These are phyloP conservation scores for Alternaria viburni DNA, from an alignment of 2,329 filamentous ascomycete species.

Conservation along the genomic window DNA sequence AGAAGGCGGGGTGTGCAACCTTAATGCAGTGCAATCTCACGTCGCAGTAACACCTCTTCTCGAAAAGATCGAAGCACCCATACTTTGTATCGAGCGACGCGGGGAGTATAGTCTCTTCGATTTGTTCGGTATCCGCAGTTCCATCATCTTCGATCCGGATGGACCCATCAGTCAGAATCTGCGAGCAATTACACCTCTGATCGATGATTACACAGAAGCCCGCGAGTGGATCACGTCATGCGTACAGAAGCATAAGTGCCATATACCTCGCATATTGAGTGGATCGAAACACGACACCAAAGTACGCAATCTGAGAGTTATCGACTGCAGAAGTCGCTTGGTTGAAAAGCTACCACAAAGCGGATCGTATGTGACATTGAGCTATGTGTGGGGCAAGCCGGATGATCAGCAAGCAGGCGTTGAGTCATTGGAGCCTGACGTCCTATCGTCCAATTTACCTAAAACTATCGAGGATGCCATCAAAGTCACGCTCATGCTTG, in stretches of 20 bases:
- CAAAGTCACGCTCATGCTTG: background rate
- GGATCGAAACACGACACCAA: background rate
- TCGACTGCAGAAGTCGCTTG: background rate
- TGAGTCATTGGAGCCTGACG: background rate
- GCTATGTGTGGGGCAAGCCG: background rate
- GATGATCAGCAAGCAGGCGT: background rate
- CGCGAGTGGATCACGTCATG: background rate
- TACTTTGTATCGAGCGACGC: background rate
- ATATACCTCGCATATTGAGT: background rate
- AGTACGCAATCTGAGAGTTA: background rate
- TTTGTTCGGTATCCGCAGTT: background rate
- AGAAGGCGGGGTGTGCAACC: background rate
- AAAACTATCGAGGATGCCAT: background rate
- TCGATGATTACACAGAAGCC: background rate
- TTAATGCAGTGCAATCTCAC: background rate
- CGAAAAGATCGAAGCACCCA: background rate
- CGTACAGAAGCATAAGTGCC: background rate
- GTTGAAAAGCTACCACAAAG: background rate
- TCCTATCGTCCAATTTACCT: background rate
- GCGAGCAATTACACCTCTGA: background rate
- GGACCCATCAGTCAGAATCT: background rate
- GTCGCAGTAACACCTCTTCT: background rate
- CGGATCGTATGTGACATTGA: background rate
- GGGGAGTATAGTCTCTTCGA: background rate
- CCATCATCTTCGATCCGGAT: background rate